Conservation (phyloP, 139 green algal genomes). For the Tetradesmus lagerheimii region DNA sequence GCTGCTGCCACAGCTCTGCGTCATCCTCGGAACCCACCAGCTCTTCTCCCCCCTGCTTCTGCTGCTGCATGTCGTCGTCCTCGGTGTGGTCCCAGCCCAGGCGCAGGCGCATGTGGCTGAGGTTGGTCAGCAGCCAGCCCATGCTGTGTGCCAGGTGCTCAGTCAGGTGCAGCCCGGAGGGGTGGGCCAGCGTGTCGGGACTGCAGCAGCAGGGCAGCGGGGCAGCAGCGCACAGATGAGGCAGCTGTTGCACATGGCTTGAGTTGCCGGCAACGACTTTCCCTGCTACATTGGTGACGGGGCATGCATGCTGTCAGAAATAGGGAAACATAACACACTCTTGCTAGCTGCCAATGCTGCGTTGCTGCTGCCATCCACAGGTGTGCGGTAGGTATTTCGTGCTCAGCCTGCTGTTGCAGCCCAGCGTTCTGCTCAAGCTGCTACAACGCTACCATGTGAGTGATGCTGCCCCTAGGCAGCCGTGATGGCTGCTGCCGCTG, state of each 20-base stretch:
- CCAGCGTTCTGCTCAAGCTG: too few species aligned
- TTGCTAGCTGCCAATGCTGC: too few species aligned
- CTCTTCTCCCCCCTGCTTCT: neutral
- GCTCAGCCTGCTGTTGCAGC: too few species aligned
- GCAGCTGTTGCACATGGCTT: too few species aligned
- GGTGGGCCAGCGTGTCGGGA: neutral
- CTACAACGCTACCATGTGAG: too few species aligned
- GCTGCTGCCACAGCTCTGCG: neutral
- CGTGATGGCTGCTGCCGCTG: neutral
- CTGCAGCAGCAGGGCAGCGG: neutral
- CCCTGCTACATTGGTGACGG: too few species aligned
- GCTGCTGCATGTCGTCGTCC: neutral
- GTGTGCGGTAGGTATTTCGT: too few species aligned
- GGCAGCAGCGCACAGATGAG: neutral
- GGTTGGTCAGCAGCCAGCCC: neutral
- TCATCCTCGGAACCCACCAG: neutral
- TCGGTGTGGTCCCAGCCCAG: conserved; percentile 25
- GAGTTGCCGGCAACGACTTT: too few species aligned
- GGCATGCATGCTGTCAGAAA: too few species aligned
- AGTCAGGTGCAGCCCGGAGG: neutral
- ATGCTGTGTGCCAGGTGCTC: neutral
- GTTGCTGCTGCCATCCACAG: too few species aligned
- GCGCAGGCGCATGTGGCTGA: neutral
- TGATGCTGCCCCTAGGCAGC: too few species aligned
- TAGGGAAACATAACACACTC: too few species aligned